Conservation (phyloP, 352 stramenopile species). For the Phytopythium boreale region DNA sequence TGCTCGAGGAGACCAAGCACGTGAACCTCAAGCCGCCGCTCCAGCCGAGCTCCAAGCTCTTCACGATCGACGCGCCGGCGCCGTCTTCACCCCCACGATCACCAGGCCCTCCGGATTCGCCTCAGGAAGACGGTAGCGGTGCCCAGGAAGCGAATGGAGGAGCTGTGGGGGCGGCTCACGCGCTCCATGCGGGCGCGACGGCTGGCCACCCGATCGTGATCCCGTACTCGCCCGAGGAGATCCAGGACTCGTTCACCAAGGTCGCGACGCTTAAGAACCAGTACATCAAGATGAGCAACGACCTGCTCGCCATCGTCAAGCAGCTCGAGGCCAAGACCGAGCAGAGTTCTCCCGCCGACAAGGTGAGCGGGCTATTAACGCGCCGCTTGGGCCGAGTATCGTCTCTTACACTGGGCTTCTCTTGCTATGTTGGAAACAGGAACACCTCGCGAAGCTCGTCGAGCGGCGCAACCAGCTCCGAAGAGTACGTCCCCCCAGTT, state of each 20-base stretch:
- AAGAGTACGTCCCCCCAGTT: constrained; percentile 25
- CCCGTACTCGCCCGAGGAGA: constrained; percentile 75
- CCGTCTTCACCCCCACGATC: constrained; percentile 27
- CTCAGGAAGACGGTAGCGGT: constrained; percentile 33
- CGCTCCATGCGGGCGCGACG: constrained; percentile 14
- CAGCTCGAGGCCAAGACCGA: constrained; percentile 33
- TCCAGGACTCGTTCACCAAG: constrained; percentile 85
- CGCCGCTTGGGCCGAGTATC: not conserved
- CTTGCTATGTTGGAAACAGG: constrained; percentile 22
- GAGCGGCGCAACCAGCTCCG: constrained; percentile 67
- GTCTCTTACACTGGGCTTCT: not conserved
- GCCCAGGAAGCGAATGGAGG: constrained; percentile 43
- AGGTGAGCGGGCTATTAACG: constrained; percentile 9
- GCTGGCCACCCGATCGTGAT: constrained; percentile 46
- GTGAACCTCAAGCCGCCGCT: constrained; percentile 84
- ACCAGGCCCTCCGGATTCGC: constrained; percentile 23
- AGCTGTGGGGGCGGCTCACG: constrained; percentile 28
- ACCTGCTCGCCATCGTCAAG: constrained; percentile 59
- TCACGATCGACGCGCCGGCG: constrained; percentile 40
- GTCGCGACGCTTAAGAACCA: constrained; percentile 74
- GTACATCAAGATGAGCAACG: constrained; percentile 72
- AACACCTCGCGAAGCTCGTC: constrained; percentile 49
- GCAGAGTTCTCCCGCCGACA: constrained; percentile 11
- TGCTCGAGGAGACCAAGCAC: constrained; percentile 79
- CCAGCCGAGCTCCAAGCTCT: constrained; percentile 74